Base-by-base conservation (phyloP, 2,329 filamentous ascomycete species). In the Plenodomus tracheiphilus region DNA sequence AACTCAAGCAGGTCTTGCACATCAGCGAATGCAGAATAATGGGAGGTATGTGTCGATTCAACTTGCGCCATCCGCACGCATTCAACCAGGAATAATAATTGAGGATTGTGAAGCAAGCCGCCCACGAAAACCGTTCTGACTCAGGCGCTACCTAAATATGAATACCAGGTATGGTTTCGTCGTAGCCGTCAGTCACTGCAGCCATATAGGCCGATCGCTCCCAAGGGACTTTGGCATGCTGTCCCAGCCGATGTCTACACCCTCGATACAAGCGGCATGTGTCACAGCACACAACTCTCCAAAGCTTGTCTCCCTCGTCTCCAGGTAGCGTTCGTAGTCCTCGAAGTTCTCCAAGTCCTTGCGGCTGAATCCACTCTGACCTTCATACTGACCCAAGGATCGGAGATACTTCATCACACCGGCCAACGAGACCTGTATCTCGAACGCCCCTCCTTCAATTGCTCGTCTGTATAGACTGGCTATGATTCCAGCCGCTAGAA, bases 351-450 rank as follows among this genome's bases (percentile, higher is more conserved):
- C 55, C 28, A 68, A 70, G 48, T 76, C 69, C 10, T 47, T 54
- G 4, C 60, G 60, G 2, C 74, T 57, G 37, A 83, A 83, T 0
- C 80, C 79, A 2, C 56, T 68, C 1, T 55, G 59, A 0, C 72
- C 78, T 3, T 71, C 64, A 52, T 76, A 78, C 48, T 81, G 81
- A 0, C 82, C 81, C 13, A 85, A 58, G 22, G 79, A 81, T 21
- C 79, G 71, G 32, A 85, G 61, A 61, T 83, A 84, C 56, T 79
- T 81, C 78, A 79, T 80, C 2, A 76, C 74, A 1, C 78, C 81
- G 0, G 80, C 81, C 2, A 85, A 70, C 7, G 79, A 83, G 1
- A 84, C 81, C 21, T 81, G 71, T 0, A 84, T 77, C n/a, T 74
- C 62, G 63, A 79, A 84, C 0, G 75, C 72, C 0, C 79, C 77